Evolutionary conservation across 179 eudicot genomes (phyloP).

Genomic region (Nepenthes alata): DNA sequence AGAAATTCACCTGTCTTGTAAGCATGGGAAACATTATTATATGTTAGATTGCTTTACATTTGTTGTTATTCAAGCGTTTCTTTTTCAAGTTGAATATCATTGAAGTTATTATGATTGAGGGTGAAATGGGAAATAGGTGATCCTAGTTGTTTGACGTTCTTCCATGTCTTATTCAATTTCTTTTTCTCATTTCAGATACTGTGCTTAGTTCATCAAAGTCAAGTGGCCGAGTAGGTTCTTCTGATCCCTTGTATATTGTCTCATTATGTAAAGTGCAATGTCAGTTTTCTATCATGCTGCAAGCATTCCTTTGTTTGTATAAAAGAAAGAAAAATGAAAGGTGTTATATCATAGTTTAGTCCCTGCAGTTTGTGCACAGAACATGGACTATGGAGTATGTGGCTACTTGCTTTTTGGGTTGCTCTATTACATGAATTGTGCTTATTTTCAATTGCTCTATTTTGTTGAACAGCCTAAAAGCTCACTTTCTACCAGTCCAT

Average conservation of each 20-base stretch:
- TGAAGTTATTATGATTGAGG: no score
- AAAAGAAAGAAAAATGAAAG: not conserved
- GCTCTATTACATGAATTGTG: not conserved
- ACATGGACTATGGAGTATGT: not conserved
- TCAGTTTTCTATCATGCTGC: not conserved
- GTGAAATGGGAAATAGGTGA: no score
- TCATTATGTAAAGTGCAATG: not conserved
- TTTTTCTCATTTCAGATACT: not conserved
- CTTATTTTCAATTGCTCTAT: not conserved
- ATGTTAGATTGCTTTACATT: no score
- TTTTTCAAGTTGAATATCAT: no score
- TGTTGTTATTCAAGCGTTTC: no score
- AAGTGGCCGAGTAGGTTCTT: constrained; percentile 1
- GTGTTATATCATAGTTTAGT: not conserved
- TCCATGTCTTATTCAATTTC: not conserved
- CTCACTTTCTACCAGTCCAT: constrained; percentile 8
- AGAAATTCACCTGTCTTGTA: no score
- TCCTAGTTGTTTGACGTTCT: not conserved
- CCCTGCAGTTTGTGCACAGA: not conserved
- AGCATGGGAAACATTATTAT: no score
- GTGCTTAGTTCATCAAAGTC: not conserved
- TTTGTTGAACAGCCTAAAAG: constrained; percentile 6
- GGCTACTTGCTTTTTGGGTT: not conserved
- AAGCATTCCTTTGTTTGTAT: not conserved
- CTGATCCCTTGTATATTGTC: not conserved